Conservation (phyloP, 192 early-diverging fungal species). For the Pilaira anomala region DNA sequence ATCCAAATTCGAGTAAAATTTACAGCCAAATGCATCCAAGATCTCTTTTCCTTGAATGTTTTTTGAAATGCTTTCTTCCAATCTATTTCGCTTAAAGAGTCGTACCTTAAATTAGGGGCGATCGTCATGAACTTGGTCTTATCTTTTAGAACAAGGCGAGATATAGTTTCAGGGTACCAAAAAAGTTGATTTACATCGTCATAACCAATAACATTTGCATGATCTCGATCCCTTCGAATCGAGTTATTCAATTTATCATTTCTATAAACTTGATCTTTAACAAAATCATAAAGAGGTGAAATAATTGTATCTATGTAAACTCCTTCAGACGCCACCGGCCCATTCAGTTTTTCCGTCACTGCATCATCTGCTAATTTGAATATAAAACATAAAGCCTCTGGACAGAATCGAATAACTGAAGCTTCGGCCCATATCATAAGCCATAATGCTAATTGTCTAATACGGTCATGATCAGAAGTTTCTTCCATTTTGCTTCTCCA, state of each 20-base stretch:
- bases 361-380: conserved; percentile 73
- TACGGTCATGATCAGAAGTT: conserved; percentile 66
- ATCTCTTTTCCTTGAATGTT: conserved; percentile 82
- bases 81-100: conserved; percentile 56
- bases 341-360: conserved; percentile 45
- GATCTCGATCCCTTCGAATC: conserved; percentile 72
- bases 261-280: conserved; percentile 72
- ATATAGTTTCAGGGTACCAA: conserved; percentile 61
- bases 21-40: conserved; percentile 77
- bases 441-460: conserved; percentile 71
- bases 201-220: conserved; percentile 72
- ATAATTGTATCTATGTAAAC: conserved; percentile 66
- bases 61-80: conserved; percentile 75
- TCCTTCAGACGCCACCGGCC: conserved; percentile 58
- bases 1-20: conserved; percentile 89
- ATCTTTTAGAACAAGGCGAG: conserved; percentile 50
- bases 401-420: conserved; percentile 66
- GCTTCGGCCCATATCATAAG: conserved; percentile 81
- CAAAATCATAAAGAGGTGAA: conserved; percentile 70
- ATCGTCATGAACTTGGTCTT: conserved; percentile 59
- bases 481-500: conserved; percentile 71
- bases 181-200: conserved; percentile 86
- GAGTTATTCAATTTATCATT: conserved; percentile 58
- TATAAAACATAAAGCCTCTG: conserved; percentile 76
- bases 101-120: conserved; percentile 64